A percentile compares a stretch with the other conserved stretches of the same genome.
phyloP scores from a whole-genome alignment of 495 filamentous ascomycete species.

The Venustampulla echinocandica region DNA sequence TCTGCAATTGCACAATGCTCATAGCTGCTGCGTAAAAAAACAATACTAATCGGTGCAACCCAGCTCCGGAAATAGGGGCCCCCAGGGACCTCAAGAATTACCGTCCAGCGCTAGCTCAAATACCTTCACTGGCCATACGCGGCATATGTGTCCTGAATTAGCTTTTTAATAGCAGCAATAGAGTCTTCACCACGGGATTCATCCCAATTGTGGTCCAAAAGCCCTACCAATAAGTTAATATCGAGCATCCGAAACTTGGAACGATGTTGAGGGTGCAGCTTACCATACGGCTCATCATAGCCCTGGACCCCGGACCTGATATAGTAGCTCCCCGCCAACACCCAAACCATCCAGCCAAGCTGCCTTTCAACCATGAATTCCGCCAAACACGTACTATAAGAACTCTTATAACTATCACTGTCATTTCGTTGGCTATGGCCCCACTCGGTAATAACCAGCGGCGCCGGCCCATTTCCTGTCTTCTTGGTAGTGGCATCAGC shows the following conservation, averaged over 20 bases:
- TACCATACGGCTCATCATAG: conserved; percentile 36
- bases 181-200: too few species aligned
- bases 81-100: too few species aligned
- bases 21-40: too few species aligned
- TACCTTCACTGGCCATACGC: too few species aligned
- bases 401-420: conserved; percentile 21
- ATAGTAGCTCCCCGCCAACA: conserved; percentile 37
- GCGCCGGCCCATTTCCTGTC: conserved; percentile 25
- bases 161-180: too few species aligned
- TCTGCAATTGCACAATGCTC: too few species aligned
- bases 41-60: too few species aligned
- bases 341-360: conserved; percentile 38
- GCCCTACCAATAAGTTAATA: too few species aligned
- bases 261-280: conserved; percentile 17
- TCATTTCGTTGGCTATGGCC: conserved; percentile 15
- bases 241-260: conserved; percentile 23
- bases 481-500: conserved; percentile 23
- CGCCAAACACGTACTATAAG: conserved; percentile 28
- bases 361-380: conserved; percentile 27
- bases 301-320: conserved; percentile 32
- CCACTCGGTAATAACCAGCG: conserved; percentile 35
- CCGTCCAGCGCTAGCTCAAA: too few species aligned
- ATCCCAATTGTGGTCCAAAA: too few species aligned
- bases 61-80: too few species aligned
- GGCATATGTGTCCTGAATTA: too few species aligned